Evolutionary conservation across 148 eudicot genomes (phyloP), one percentile per base, ranked within the genome.

Genomic region (Nepenthes gracilis): DNA sequence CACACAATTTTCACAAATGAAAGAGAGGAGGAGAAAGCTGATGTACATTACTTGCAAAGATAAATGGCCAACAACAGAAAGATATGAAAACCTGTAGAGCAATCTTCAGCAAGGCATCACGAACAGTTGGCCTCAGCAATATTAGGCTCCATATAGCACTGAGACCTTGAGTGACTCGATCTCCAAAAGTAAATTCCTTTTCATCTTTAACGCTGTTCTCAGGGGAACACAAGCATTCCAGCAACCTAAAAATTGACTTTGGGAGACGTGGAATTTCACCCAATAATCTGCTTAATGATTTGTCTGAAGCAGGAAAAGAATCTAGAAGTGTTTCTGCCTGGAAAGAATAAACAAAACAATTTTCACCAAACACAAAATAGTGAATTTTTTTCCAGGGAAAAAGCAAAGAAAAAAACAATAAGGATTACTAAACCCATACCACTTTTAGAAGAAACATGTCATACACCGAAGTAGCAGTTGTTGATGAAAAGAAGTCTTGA

Each of bases 81-180:
- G 56, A 12, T 40, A 56, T 35, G 35, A 35, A 55, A 36, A 93
- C 98, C 98, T 93, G 83, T 70, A 93, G 77, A 72, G 95, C 95
- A 68, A 93, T 83, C 74, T 71, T 74, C 70, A 93, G 73, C 67
- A 94, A 78, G 56, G 68, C 80, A 67, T 81, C 80, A 55, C 95
- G 94, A 67, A 83, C 71, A 43, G 89, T 79, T 65, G 98, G 98
- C 63, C 98, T 80, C 66, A 69, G 72, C 81, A 84, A 55, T 74
- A 88, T 86, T 65, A 93, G 72, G 69, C 81, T 86, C 98, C 98
- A 93, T 12, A 86, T 86, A 69, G 81, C 69, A 69, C 91, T 86
- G 14, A 93, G 98, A 59, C 98, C 98, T 87, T 93, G 98, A 57
- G 88, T 82, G 43, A 93, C 96, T 62, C 95, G 80, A 76, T 93